Conservation (phyloP, 192 early-diverging fungal genomes). For the Hyaloraphidium curvatum region DNA sequence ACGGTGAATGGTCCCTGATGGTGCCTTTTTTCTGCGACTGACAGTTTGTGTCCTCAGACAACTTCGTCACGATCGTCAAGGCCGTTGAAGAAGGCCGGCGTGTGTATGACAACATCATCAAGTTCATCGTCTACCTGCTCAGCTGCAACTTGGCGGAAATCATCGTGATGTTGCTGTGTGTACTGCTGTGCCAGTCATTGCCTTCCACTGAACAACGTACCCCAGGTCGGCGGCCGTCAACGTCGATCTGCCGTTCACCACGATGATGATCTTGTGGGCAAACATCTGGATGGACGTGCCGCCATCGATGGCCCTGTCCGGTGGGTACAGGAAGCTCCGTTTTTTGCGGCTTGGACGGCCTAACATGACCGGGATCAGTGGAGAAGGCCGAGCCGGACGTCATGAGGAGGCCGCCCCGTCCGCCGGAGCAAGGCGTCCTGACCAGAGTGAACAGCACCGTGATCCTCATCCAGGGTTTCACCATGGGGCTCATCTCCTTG, state of each 20-base stretch:
- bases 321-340: no score
- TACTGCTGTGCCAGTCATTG: background rate
- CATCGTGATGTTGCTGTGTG: background rate
- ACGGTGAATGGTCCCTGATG: constrained; percentile 94
- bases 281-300: constrained; percentile 97
- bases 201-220: background rate
- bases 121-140: constrained; percentile 82
- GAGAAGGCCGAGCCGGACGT: constrained; percentile 71
- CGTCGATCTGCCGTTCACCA: constrained; percentile 69
- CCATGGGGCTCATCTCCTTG: constrained; percentile 45
- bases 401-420: constrained; percentile 66
- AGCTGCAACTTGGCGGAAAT: background rate
- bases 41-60: no score
- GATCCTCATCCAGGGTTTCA: constrained; percentile 50
- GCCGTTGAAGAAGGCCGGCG: constrained; percentile 83
- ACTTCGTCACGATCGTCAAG: constrained; percentile 86
- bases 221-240: constrained; percentile 38
- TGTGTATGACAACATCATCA: constrained; percentile 95
- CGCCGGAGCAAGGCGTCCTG: constrained; percentile 54
- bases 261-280: constrained; percentile 88
- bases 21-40: no score
- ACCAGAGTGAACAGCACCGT: constrained; percentile 34
- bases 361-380: constrained; percentile 18
- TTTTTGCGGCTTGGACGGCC: background rate
- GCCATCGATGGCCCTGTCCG: constrained; percentile 79